Evolutionary conservation across 148 eudicot species (phyloP), one percentile per base, ranked within the genome.

Genomic region (Selenicereus undatus): DNA sequence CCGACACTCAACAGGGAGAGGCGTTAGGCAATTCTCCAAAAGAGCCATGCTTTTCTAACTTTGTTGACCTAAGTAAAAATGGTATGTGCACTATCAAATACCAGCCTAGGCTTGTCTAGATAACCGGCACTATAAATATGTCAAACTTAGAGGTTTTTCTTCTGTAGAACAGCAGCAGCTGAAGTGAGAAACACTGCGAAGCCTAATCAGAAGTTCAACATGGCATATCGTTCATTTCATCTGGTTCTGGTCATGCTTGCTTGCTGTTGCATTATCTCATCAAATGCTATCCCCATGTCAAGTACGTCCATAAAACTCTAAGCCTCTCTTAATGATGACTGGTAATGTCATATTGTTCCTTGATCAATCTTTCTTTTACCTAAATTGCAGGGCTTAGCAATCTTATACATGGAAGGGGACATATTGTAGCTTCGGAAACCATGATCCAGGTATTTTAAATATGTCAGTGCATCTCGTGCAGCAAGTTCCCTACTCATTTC

Each of bases 241-340:
- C 54, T 81, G 20, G 36, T 89, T 30, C 81, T 86, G 74, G 42
- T 86, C 80, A 2, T 84, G 65, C 78, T 87, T 8, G 80, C 81
- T 84, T 81, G 86, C 79, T 82, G 86, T 75, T 79, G 60, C 64
- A 79, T 90, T 13, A 24, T 87, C 51, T 43, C 88, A 60, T 84
- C 87, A 36, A 75, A 80, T 64, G 84, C 88, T 27, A 77, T 84
- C 73, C 81, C 89, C 26, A 56, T 78, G 39, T 87, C 93, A 79
- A 86, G 93, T 90, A 88, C 76, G 65, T 39, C 29, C 66, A 70
- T 22, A n/a, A 72, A 29, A 73, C 51, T 50, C 75, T 75, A n/a
- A 35, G 8, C 24, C 12, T 43, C 60, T 74, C 30, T 50, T 83
- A 0, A 30, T 52, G 9, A 65, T 74, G 50, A 18, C 45, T 74